Evolutionary conservation across 306 rosid species (phyloP), one percentile per base, ranked within the genome.

Genomic region (Lotus japonicus): DNA sequence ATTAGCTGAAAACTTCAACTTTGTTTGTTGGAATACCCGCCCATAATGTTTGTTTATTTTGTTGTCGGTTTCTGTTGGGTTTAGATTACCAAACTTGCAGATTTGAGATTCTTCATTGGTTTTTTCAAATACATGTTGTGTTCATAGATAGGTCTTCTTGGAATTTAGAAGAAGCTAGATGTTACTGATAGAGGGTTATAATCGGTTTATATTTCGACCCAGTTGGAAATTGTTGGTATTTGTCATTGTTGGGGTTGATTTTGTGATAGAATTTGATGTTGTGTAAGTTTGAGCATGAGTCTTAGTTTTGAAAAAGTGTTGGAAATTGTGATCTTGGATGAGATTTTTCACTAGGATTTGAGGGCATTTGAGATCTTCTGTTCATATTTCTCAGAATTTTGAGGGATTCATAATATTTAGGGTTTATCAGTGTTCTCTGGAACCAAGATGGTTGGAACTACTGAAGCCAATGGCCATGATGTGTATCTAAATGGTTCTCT

Each of bases 371-470:
- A 23, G 79, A 57, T 68, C 18, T 39, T 66, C 54, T 33, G 46
- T 43, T 64, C 21, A 65, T 66, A 66, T 15, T 15, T 62, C 58
- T 38, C 13, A 17, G 38, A 60, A 54, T 66, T 66, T 45, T 4
- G 31, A 15, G 33, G 33, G 36, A 31, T 31, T 31, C 33, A 28
- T n/a, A n/a, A n/a, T n/a, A n/a, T 0, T 28, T 50, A 44, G 57
- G 35, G 43, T 35, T 35, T 28, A 7, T 13, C 7, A 21, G 74
- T 53, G 64, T 56, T 21, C 26, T 73, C 58, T 66, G 74, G 68
- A 52, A 46, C 76, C 51, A 87, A 68, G 66, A 86, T 91, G 92
- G 53, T 31, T 71, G 91, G 80, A 56, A 36, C 36, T 11, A 28
- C 45, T 51, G 84, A 69, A 45, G 72, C 45, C 15, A 38, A 11